Conservation (phyloP, 1,284 basidiomycete species). For the Clitocybe nebularis region DNA sequence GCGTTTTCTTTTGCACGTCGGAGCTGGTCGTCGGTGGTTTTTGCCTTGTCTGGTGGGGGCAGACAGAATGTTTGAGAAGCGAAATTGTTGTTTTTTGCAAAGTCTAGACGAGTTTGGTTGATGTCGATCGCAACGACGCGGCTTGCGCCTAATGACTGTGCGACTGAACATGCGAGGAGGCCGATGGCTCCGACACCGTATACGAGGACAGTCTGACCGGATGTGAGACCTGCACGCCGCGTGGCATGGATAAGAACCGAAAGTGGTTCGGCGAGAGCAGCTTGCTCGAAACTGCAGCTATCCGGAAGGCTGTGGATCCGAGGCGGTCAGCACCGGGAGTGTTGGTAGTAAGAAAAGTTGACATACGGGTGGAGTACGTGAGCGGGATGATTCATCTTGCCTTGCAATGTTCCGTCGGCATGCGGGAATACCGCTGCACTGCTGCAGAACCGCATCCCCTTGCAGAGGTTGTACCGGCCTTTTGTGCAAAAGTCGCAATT, state of each 20-base stretch:
- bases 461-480: slow-evolving; percentile 95
- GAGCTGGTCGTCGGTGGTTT: slow-evolving; percentile 61
- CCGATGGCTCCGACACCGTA: slow-evolving; percentile 93
- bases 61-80: slow-evolving; percentile 71
- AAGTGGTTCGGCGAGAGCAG: slow-evolving; percentile 88
- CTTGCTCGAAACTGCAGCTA: slow-evolving; percentile 70
- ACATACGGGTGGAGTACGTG: slow-evolving; percentile 84
- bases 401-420: slow-evolving; percentile 87
- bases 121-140: slow-evolving; percentile 82
- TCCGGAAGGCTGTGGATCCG: slow-evolving; percentile 73
- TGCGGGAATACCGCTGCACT: slow-evolving; percentile 93
- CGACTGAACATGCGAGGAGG: slow-evolving; percentile 79
- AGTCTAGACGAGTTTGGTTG: slow-evolving; percentile 75
- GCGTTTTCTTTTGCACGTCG: slow-evolving; percentile 63
- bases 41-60: slow-evolving; percentile 43
- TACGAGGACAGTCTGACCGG: slow-evolving; percentile 74
- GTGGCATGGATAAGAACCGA: slow-evolving; percentile 86
- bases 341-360: slow-evolving; percentile 6
- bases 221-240: slow-evolving; percentile 59
- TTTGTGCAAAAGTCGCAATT: slow-evolving; percentile 61
- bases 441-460: slow-evolving; percentile 82
- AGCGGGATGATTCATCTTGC: slow-evolving; percentile 84
- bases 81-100: slow-evolving; percentile 73
- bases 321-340: slow-evolving; percentile 13
- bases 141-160: slow-evolving; percentile 67